Evolutionary conservation across 495 filamentous ascomycete species (phyloP).

Genomic region (Penicillium antarcticum): DNA sequence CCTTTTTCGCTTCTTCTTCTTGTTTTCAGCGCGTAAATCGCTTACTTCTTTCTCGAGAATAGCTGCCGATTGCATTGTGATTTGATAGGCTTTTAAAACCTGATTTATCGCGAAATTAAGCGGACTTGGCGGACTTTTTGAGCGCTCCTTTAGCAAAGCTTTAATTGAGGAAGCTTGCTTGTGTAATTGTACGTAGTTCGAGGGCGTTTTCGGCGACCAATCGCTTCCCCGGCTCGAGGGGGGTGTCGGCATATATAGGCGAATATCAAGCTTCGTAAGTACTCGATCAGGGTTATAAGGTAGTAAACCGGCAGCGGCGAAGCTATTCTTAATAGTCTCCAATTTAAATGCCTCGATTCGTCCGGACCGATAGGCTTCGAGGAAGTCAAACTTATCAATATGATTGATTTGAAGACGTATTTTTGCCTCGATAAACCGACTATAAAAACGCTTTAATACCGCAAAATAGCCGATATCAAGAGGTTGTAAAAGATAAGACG

Average conservation of each 20-base stretch:
- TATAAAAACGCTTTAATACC: not conserved
- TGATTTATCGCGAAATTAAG: not conserved
- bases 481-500: not conserved
- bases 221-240: not conserved
- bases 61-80: not conserved
- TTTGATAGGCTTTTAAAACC: slow-evolving; percentile 3
- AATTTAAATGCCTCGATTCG: not conserved
- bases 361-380: not conserved
- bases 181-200: not conserved
- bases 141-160: not conserved
- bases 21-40: not conserved
- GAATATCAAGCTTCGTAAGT: slow-evolving; percentile 4
- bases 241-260: slow-evolving; percentile 3
- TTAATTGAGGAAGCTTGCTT: slow-evolving; percentile 3
- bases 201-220: not conserved
- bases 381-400: slow-evolving; percentile 9
- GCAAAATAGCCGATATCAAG: not conserved
- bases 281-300: slow-evolving; percentile 4
- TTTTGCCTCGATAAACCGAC: not conserved
- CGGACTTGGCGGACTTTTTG: not conserved
- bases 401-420: slow-evolving; percentile 2
- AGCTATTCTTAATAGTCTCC: not conserved
- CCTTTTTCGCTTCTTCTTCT: not conserved
- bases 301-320: slow-evolving; percentile 3
- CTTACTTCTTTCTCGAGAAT: slow-evolving; percentile 1